phyloP scores from a whole-genome alignment of 2,329 filamentous ascomycete genomes.

The Calonectria multiphialidica region DNA sequence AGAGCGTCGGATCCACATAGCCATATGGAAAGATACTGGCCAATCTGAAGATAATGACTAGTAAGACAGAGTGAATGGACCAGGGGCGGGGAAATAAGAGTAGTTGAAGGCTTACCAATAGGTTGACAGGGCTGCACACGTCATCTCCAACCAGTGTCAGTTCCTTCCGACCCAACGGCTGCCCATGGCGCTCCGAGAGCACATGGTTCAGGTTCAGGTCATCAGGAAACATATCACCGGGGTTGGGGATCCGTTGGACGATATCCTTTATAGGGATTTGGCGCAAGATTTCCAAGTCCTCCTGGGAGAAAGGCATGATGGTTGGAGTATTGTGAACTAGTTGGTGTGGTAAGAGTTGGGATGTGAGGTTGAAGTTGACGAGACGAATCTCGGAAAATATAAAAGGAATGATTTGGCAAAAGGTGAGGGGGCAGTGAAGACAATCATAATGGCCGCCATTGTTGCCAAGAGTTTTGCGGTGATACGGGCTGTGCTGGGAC shows the following conservation, averaged over 20 bases:
- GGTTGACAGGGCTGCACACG: background rate
- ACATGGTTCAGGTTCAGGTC: background rate
- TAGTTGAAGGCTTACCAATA: background rate
- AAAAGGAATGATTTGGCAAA: background rate
- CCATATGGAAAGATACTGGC: background rate
- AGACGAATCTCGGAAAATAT: background rate
- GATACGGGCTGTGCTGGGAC: background rate
- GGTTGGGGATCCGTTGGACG: background rate
- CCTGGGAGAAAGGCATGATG: background rate
- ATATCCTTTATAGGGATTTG: background rate
- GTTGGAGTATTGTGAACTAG: background rate
- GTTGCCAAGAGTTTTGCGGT: background rate
- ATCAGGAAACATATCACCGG: background rate
- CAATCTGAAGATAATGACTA: background rate
- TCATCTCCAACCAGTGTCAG: background rate
- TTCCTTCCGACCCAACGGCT: background rate
- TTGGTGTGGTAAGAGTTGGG: background rate
- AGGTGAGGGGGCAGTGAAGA: background rate
- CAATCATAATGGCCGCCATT: background rate
- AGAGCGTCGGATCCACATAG: background rate
- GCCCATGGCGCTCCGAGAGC: background rate
- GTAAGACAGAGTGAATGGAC: background rate
- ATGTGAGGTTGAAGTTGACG: background rate
- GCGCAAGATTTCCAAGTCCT: background rate
- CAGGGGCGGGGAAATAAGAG: too few species aligned